Conservation (phyloP, 192 early-diverging fungal species). For the Rhizophlyctis rosea region DNA sequence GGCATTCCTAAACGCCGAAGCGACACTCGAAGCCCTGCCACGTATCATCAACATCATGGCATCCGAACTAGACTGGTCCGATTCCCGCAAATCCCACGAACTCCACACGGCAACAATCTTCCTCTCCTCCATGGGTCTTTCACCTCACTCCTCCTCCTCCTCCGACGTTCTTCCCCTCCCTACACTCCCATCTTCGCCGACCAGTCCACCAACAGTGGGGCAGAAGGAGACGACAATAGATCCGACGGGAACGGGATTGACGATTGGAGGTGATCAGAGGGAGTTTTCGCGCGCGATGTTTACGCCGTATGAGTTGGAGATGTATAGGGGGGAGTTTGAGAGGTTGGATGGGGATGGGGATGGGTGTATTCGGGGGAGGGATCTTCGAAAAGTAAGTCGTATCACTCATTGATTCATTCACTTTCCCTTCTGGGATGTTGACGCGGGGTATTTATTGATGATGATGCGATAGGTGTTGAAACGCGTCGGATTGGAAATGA, state of each 20-base stretch:
- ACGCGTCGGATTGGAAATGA: conserved; percentile 52
- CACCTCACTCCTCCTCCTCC: background rate
- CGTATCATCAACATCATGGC: conserved; percentile 89
- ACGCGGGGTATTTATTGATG: too few relatives aligned
- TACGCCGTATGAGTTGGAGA: conserved; percentile 57
- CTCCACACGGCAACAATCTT: conserved; percentile 67
- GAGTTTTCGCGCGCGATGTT: conserved; percentile 55
- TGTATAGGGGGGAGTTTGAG: conserved; percentile 55
- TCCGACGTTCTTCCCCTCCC: too few relatives aligned
- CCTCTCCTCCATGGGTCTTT: conserved; percentile 91
- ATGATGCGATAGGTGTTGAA: too few relatives aligned
- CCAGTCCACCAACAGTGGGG: too few relatives aligned
- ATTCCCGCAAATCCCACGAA: conserved; percentile 66
- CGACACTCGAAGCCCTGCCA: conserved; percentile 81
- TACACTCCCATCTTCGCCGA: too few relatives aligned
- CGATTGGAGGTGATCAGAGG: conserved; percentile 29
- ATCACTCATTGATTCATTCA: too few relatives aligned
- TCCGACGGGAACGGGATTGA: conserved; percentile 3
- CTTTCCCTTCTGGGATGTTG: too few relatives aligned
- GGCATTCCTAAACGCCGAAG: conserved; percentile 91
- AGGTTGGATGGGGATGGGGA: conserved; percentile 52
- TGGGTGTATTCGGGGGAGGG: conserved; percentile 53
- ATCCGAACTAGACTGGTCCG: conserved; percentile 77
- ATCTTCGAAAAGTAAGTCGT: conserved; percentile 50
- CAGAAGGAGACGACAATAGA: background rate